Evolutionary conservation across 2,329 filamentous ascomycete species (phyloP), one percentile per base, ranked within the genome.

Genomic region (Sporothrix brunneoviolacea): DNA sequence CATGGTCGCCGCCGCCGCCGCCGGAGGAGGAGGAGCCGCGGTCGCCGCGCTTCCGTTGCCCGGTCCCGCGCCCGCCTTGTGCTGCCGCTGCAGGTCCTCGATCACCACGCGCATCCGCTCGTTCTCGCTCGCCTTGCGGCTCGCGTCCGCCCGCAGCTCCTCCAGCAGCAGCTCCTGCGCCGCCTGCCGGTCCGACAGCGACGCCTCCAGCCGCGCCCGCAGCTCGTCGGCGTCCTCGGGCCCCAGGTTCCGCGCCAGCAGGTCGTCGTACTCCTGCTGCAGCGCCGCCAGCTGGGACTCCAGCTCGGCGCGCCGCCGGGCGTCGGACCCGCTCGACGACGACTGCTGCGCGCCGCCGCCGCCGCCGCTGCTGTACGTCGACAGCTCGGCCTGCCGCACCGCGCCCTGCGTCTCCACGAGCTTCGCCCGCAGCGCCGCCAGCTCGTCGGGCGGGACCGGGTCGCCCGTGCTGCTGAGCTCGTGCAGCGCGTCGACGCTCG

Each of bases 391-490:
- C 68, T 97, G 93, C 57, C 91, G 82, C 48, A 97, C 86, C 54
- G 96, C 87, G 43, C 89, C 89, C 66, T 97, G 91, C 0, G 89
- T 91, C 66, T 95, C 91, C 22, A 95, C 71, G 45, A 98, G 76
- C 64, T 82, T 86, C 48, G 86, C 76, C 57, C 86, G 84, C 43
- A 98, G 76, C 27, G 85, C 80, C 64, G 84, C 73, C 46, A 98
- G 75, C 60, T 93, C 86, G 55, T 95, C 88, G 4, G 88, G 83
- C 1, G 88, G 82, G 59, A 97, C 83, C 15, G 80, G 75, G 62
- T 95, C 88, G 48, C 91, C 91, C 10, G 80, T 74, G 12, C 83
- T 77, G 68, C 85, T 88, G 60, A 88, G 77, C 59, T 90, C 85
- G 57, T 90, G 79, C 37, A 97, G 74, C 12, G 79, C 73, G 59